These are phyloP conservation scores for Phyllosticta citrichinensis DNA, from an alignment of 2,329 filamentous ascomycete genomes.

Conservation along the genomic window DNA sequence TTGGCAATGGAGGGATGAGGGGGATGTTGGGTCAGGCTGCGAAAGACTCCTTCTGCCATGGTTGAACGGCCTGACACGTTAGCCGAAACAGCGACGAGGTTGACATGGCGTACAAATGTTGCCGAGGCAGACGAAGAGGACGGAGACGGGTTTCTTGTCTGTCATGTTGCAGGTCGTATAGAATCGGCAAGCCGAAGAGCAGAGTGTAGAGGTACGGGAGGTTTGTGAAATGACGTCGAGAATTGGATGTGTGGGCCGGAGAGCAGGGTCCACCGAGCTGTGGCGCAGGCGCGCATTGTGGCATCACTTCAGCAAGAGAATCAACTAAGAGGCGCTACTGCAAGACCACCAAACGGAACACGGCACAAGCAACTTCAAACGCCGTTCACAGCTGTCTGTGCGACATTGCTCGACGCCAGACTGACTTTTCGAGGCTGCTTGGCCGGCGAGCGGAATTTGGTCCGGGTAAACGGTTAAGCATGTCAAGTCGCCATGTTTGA, in stretches of 20 bases:
- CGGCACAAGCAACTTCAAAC: not conserved
- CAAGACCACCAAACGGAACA: not conserved
- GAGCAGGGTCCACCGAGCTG: not conserved
- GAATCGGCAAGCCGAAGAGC: no score
- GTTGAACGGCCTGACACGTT: constrained; percentile 53
- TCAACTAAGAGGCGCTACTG: not conserved
- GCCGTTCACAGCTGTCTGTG: not conserved
- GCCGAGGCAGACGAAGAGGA: constrained; percentile 92
- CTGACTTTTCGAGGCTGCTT: no score
- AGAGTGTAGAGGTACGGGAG: not conserved
- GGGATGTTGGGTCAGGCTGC: constrained; percentile 48
- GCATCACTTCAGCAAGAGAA: no score
- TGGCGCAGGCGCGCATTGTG: not conserved
- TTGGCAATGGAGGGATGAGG: constrained; percentile 45
- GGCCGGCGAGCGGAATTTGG: not conserved
- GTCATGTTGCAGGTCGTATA: no score
- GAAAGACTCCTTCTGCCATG: constrained; percentile 94
- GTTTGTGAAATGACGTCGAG: not conserved
- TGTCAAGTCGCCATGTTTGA: not conserved
- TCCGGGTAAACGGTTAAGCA: not conserved
- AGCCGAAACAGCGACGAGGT: not conserved
- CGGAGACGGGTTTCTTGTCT: not conserved
- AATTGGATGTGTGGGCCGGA: no score
- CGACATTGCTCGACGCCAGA: not conserved
- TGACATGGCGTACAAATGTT: constrained; percentile 63